Base-by-base conservation (phyloP, 78 protist species). In the Pelomyxa schiedti region DNA sequence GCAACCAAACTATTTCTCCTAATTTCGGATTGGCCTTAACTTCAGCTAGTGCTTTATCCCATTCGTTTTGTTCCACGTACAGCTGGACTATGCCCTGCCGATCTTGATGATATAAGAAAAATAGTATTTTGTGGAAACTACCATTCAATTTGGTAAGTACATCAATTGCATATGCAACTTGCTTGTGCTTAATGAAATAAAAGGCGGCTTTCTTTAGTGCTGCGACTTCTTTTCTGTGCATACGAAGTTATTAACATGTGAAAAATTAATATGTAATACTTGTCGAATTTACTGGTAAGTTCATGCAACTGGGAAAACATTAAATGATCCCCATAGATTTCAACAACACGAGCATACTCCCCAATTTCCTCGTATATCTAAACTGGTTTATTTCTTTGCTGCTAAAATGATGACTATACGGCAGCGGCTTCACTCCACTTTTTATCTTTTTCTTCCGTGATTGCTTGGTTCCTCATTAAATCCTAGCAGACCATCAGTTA, bases 31-130 rank as follows among this genome's bases (percentile, higher is more conserved):
- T 30, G 16, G 73, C n/a, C 73, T 69, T 37, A 43, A n/a, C 36
- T 43, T 40, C 28, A 24, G n/a, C 40, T 43, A 69, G 38, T 8
- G 94, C 94, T 29, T 81, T 86, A 16, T 86, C 82, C 94, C 94
- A 90, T 42, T 67, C 1, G 32, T 47, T 29, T 35, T 0, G 5
- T 1, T 64, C 72, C 26, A 86, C 86, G 26, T 76, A 53, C 67
- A 89, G 67, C 42, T 35, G 30, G 67, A 88, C 3, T 1, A 88
- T 72, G 42, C 43, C 24, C 7, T 7, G 22, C 28, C 3, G 22
- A 69, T 88, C 82, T n/a, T 75, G 81, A 4, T 42, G 39, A 5
- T 4, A 7, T 42, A 32, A 68, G n/a, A 68, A 3, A 7, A 26
- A 42, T 28, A 32, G 47, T 40, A 9, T 30, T 69, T 39, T 35